Conservation (phyloP, 352 stramenopile species). For the Pythium sp. region DNA sequence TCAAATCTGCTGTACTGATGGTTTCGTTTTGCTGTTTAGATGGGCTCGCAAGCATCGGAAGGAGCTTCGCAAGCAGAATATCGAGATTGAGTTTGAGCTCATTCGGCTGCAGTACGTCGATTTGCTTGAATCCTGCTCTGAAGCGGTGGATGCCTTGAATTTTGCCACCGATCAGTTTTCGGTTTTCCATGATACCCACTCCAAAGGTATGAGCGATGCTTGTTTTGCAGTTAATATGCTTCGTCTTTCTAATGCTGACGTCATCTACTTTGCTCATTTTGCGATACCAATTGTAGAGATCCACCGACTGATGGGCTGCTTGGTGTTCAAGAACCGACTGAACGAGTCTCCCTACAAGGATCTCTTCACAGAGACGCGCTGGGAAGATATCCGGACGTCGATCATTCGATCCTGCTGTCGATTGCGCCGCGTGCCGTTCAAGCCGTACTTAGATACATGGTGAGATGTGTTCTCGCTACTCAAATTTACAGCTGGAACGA, state of each 20-base stretch:
- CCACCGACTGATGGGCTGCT: constrained; percentile 73
- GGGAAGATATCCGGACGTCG: constrained; percentile 67
- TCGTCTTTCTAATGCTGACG: background rate
- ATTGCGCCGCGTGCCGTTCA: constrained; percentile 63
- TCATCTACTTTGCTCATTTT: background rate
- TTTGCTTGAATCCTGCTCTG: constrained; percentile 54
- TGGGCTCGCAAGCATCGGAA: constrained; percentile 59
- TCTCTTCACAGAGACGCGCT: constrained; percentile 62
- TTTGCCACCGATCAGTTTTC: constrained; percentile 65
- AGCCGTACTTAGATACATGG: constrained; percentile 75
- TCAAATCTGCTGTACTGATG: background rate
- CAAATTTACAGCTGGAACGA: background rate
- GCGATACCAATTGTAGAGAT: constrained; percentile 38
- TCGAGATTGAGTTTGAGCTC: constrained; percentile 84
- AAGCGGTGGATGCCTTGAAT: constrained; percentile 68
- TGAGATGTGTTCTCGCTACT: constrained; percentile 19
- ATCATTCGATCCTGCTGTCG: constrained; percentile 75
- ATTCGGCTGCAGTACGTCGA: constrained; percentile 83
- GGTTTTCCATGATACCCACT: constrained; percentile 57
- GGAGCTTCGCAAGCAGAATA: constrained; percentile 42
- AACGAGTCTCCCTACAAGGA: constrained; percentile 80
- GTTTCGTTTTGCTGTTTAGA: constrained; percentile 25
- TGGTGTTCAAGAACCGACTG: constrained; percentile 74
- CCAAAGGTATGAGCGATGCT: constrained; percentile 30
- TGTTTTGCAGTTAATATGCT: background rate